Evolutionary conservation across 1,284 basidiomycete genomes (phyloP).

Genomic region (Porogramme epimiltina): DNA sequence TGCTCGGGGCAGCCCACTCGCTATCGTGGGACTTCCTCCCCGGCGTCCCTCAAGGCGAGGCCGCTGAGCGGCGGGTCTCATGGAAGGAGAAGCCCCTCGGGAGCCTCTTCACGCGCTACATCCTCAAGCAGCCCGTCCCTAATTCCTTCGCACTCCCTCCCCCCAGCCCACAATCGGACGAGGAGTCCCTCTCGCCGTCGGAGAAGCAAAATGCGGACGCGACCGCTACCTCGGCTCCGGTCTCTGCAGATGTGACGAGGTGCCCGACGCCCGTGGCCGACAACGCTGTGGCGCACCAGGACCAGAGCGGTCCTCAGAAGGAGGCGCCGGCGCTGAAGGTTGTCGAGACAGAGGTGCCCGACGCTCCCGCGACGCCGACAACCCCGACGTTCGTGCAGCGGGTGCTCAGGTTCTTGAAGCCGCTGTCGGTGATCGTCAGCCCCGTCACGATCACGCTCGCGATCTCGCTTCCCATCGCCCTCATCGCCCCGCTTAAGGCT

Average conservation of each 20-base stretch:
- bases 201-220: conserved; percentile 4
- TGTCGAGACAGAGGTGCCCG: conserved; percentile 14
- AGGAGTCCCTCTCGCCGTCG: neutral
- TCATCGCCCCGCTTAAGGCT: conserved; percentile 52
- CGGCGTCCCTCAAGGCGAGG: conserved; percentile 39
- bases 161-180: neutral
- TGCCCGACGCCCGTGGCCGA: conserved; percentile 4
- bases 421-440: conserved; percentile 34
- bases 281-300: conserved; percentile 26
- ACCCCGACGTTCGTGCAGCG: conserved; percentile 15
- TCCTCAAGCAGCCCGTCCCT: conserved; percentile 19
- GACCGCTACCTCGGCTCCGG: conserved; percentile 7
- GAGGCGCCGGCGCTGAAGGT: conserved; percentile 20
- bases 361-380: conserved; percentile 13
- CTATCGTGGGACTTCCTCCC: conserved; percentile 42
- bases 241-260: conserved; percentile 3
- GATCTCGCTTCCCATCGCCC: conserved; percentile 47
- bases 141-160: conserved; percentile 1
- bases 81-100: conserved; percentile 44
- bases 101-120: conserved; percentile 27
- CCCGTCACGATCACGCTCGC: conserved; percentile 50
- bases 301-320: conserved; percentile 28
- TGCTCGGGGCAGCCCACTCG: conserved; percentile 38
- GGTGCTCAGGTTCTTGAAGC: conserved; percentile 18
- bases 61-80: conserved; percentile 32